These are phyloP conservation scores for Chlamydomonas sp. DNA, from an alignment of 139 green algal species.

Conservation along the genomic window DNA sequence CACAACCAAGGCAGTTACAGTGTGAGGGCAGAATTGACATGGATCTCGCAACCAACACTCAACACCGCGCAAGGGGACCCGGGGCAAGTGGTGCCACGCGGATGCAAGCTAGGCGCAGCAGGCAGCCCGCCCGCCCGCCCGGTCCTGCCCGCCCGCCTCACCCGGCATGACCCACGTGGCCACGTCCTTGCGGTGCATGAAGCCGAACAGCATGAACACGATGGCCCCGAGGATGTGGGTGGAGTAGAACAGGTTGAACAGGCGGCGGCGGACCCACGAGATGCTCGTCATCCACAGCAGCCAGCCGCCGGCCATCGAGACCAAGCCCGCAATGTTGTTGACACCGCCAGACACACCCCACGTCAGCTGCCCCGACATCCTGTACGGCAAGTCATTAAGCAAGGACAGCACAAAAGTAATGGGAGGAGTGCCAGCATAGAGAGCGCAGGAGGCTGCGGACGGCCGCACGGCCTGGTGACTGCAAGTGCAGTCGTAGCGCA, in stretches of 20 bases:
- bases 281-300: conserved; percentile 10
- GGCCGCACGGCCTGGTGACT: no score
- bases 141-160: neutral
- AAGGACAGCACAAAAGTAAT: no score
- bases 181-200: neutral
- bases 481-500: no score
- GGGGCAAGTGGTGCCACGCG: no score
- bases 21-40: neutral
- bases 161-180: neutral
- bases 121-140: no score
- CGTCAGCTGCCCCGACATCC: neutral
- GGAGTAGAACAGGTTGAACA: conserved; percentile 15
- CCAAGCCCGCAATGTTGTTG: conserved; percentile 5
- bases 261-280: neutral
- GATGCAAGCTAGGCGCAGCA: no score
- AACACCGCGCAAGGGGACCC: no score
- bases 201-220: neutral
- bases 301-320: conserved; percentile 20
- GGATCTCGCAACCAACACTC: neutral
- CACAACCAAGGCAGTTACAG: neutral
- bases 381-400: neutral
- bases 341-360: conserved; percentile 12
- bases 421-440: no score
- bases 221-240: neutral
- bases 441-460: no score